Percentiles rank a stretch among this genome's conserved stretches.
phyloP scores from a whole-genome alignment of 192 early-diverging fungal genomes.

The Coemansia sp. region DNA sequence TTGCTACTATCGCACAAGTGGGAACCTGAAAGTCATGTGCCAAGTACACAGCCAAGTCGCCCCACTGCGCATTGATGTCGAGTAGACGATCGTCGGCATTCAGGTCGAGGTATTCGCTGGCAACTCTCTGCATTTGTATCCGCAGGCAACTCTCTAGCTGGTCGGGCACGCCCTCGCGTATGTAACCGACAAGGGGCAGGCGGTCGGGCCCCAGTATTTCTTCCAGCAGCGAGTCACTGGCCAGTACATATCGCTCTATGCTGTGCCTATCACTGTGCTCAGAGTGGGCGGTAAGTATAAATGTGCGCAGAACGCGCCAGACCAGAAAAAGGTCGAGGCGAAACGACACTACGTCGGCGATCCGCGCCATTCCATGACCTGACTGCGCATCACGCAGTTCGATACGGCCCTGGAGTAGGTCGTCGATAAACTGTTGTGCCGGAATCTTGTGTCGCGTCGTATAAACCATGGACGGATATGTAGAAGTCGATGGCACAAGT shows the following conservation, averaged over 20 bases:
- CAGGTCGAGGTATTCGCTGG: constrained; percentile 53
- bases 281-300: constrained; percentile 35
- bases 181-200: constrained; percentile 50
- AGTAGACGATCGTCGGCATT: constrained; percentile 52
- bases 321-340: constrained; percentile 29
- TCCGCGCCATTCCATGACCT: constrained; percentile 42
- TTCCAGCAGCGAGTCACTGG: constrained; percentile 52
- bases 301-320: constrained; percentile 28
- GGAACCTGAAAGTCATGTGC: constrained; percentile 44
- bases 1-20: constrained; percentile 41
- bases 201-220: constrained; percentile 50
- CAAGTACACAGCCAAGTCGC: constrained; percentile 54
- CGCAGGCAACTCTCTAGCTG: constrained; percentile 33
- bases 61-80: constrained; percentile 53
- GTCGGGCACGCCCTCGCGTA: constrained; percentile 46
- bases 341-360: constrained; percentile 47
- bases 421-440: constrained; percentile 44
- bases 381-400: constrained; percentile 57
- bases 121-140: constrained; percentile 48
- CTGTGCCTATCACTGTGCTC: constrained; percentile 25
- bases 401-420: constrained; percentile 49
- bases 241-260: constrained; percentile 36
- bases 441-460: constrained; percentile 45
- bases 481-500: constrained; percentile 57
- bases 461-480: constrained; percentile 51